Evolutionary conservation across 345 rosid genomes (phyloP), one percentile per base, ranked within the genome.

Genomic region (Dipteronia dyeriana): DNA sequence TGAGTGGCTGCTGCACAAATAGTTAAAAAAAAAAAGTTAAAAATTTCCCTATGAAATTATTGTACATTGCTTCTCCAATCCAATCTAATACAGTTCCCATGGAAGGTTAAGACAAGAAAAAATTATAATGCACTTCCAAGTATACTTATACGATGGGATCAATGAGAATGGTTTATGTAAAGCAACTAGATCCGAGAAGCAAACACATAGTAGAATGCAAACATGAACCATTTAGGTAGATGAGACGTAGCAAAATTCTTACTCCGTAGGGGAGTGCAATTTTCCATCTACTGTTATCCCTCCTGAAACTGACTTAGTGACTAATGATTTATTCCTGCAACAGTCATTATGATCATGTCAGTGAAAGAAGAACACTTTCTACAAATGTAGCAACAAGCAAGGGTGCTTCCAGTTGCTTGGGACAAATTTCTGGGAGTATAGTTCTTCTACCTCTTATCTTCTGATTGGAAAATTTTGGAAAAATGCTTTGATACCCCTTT

Each of bases 371-470:
- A 54, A 34, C 16, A 59, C 26, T 1, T 76, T 67, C 17, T 67
- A 34, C 16, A 43, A 25, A 17, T 19, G 7, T 14, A 11, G 23
- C 45, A 16, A 23, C 2, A 29, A 41, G 66, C 3, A 2, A 56
- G 19, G 25, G 56, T 66, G 7, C 9, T 66, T 76, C 69, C 77
- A 41, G 16, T 25, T 78, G 16, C 23, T 26, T 56, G 26, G 41
- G 70, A 17, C 16, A 19, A 25, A 25, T 22, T 75, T 57, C 43
- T 57, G 26, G 66, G 17, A 65, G 51, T 25, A 70, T 25, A 72
- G 22, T 80, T 93, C 95, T 80, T 93, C 95, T 80, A 95, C 97
- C 98, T 91, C 80, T 76, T 87, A 63, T 84, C 81, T 80, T 83
- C 87, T 63, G 85, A 66, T 23, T 68, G 88, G 53, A 41, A 82